Percentiles rank a stretch among this genome's conserved stretches.
Evolutionary conservation across 371 early-diverging fungal genomes (phyloP).

Genomic region (Rhizomucor miehei): DNA sequence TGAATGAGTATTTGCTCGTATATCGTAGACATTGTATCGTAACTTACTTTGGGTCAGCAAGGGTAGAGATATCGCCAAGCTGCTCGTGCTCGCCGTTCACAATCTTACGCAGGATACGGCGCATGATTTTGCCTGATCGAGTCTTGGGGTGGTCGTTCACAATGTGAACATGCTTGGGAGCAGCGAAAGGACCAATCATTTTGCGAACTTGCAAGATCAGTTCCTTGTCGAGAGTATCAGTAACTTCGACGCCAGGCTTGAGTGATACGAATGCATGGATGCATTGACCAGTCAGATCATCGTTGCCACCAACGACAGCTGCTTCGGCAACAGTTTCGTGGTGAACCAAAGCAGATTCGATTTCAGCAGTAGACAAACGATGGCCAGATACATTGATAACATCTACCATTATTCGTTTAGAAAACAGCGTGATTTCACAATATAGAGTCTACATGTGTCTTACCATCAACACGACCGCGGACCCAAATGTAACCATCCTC

Average conservation of each 20-base stretch:
- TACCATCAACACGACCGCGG: slow-evolving; percentile 87
- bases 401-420: slow-evolving; percentile 28
- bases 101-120: slow-evolving; percentile 92
- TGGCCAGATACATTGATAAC: slow-evolving; percentile 99
- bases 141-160: slow-evolving; percentile 96
- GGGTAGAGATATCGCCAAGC: slow-evolving; percentile 86
- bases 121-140: slow-evolving; percentile 95
- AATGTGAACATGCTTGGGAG: slow-evolving; percentile 84
- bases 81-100: slow-evolving; percentile 81
- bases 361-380: slow-evolving; percentile 94
- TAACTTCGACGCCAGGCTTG: slow-evolving; percentile 47
- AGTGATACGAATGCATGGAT: slow-evolving; percentile 76
- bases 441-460: slow-evolving; percentile 2
- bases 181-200: slow-evolving; percentile 93
- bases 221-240: slow-evolving; percentile 54
- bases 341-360: slow-evolving; percentile 84
- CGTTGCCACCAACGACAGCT: slow-evolving; percentile 90
- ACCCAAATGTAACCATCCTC: slow-evolving; percentile 93
- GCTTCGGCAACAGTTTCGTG: slow-evolving; percentile 87
- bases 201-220: slow-evolving; percentile 79
- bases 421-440: neutral
- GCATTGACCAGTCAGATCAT: slow-evolving; percentile 91
- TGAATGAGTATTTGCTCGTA: too few species aligned
- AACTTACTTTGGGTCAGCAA: slow-evolving; percentile 69
- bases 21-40: too few species aligned